phyloP scores from a whole-genome alignment of 2,329 filamentous ascomycete species.

The Fusarium secorum region DNA sequence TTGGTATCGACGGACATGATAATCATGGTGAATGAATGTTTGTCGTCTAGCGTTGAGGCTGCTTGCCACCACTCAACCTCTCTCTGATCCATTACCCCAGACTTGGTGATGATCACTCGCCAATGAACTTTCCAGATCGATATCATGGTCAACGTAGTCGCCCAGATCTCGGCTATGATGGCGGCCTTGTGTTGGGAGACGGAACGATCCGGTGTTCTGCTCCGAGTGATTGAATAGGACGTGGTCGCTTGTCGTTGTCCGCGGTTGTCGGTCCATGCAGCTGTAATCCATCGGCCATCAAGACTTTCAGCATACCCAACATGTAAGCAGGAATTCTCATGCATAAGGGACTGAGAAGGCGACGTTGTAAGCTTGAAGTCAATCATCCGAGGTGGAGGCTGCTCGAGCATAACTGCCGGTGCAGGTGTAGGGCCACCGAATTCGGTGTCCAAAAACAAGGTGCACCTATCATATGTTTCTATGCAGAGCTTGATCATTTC shows the following conservation, averaged over 20 bases:
- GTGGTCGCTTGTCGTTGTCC: constrained; percentile 76
- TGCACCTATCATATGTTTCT: constrained; percentile 81
- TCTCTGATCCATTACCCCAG: constrained; percentile 70
- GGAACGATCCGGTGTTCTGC: constrained; percentile 58
- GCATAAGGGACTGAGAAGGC: constrained; percentile 75
- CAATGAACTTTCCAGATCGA: constrained; percentile 75
- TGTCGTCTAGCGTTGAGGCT: constrained; percentile 60
- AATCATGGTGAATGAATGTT: constrained; percentile 62
- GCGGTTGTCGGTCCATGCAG: constrained; percentile 81
- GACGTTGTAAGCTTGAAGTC: constrained; percentile 76
- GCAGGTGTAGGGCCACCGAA: constrained; percentile 65
- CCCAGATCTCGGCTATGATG: constrained; percentile 79
- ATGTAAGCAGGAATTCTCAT: constrained; percentile 83
- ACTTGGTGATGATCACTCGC: constrained; percentile 79
- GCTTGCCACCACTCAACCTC: constrained; percentile 69
- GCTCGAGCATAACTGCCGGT: constrained; percentile 77
- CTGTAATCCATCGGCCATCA: constrained; percentile 80
- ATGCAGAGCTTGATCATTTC: constrained; percentile 71
- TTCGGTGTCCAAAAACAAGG: constrained; percentile 50
- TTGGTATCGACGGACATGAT: constrained; percentile 71
- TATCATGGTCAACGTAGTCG: constrained; percentile 77
- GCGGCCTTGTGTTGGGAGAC: constrained; percentile 59
- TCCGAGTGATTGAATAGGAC: constrained; percentile 74
- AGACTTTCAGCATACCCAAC: constrained; percentile 79
- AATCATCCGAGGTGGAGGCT: constrained; percentile 72